phyloP scores from a whole-genome alignment of 2,329 filamentous ascomycete genomes.

The Cytospora piceae region DNA sequence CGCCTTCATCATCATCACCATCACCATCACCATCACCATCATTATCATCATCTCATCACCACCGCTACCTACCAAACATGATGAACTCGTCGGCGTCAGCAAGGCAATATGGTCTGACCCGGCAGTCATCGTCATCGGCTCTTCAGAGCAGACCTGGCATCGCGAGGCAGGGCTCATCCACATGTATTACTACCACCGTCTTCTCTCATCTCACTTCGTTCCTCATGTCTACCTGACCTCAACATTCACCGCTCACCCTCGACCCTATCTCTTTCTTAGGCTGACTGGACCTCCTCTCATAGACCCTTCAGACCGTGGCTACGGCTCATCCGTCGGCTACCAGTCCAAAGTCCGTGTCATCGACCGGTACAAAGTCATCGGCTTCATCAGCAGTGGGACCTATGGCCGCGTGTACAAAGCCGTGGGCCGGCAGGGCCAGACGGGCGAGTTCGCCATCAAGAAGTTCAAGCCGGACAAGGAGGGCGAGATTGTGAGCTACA shows the following conservation, averaged over 20 bases:
- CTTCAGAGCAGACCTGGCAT: slow-evolving; percentile 26
- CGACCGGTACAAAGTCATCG: slow-evolving; percentile 94
- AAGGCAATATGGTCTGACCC: slow-evolving; percentile 29
- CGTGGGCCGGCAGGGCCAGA: slow-evolving; percentile 70
- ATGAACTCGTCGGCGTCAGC: slow-evolving; percentile 28
- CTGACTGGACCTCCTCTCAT: slow-evolving; percentile 44
- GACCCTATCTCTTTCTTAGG: not conserved
- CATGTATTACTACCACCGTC: slow-evolving; percentile 21
- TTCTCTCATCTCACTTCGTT: slow-evolving; percentile 17
- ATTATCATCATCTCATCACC: too few species aligned
- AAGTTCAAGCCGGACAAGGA: slow-evolving; percentile 99
- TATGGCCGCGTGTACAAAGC: slow-evolving; percentile 99
- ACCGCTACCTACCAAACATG: slow-evolving; percentile 10
- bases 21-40: not conserved
- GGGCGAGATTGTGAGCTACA: slow-evolving; percentile 91
- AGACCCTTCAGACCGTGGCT: slow-evolving; percentile 59
- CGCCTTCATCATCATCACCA: not conserved
- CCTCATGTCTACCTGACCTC: slow-evolving; percentile 22
- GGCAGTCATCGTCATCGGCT: slow-evolving; percentile 24
- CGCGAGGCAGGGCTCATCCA: slow-evolving; percentile 29
- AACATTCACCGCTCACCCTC: too few species aligned
- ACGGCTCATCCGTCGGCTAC: slow-evolving; percentile 52
- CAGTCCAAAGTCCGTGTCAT: slow-evolving; percentile 84
- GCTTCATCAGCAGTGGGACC: slow-evolving; percentile 97
- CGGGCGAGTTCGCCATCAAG: slow-evolving; percentile 94